These are phyloP conservation scores for Cladosporium sp. DNA, from an alignment of 2,329 filamentous ascomycete species.

Conservation along the genomic window DNA sequence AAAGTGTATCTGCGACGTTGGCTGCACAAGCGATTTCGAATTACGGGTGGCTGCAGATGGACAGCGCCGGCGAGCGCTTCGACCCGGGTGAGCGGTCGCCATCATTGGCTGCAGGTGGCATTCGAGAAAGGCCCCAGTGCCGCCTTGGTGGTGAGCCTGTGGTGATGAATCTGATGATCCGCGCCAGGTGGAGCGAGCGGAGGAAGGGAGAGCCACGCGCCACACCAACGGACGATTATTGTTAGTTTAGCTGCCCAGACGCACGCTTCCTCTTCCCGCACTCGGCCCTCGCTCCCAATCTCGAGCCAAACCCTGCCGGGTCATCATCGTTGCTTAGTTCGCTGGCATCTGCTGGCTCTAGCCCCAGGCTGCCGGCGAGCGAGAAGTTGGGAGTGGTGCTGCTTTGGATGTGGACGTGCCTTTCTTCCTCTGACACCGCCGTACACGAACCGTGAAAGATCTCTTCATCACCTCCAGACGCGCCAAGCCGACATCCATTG, in stretches of 20 bases:
- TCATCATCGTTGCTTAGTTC: slow-evolving; percentile 13
- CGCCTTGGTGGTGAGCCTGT: neutral
- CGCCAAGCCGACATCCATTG: slow-evolving; percentile 13
- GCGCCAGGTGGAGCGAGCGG: slow-evolving; percentile 7
- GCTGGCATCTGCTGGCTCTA: slow-evolving; percentile 12
- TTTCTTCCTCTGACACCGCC: slow-evolving; percentile 10
- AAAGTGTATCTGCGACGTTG: slow-evolving; percentile 9
- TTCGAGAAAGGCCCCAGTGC: slow-evolving; percentile 5
- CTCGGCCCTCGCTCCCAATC: slow-evolving; percentile 12
- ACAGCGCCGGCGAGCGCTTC: neutral
- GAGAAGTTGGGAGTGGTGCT: slow-evolving; percentile 12
- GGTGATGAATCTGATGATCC: too few relatives aligned
- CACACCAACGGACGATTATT: slow-evolving; percentile 10
- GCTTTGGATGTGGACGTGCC: slow-evolving; percentile 10
- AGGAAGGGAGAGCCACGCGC: slow-evolving; percentile 7
- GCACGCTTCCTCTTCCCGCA: slow-evolving; percentile 13
- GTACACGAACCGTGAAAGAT: slow-evolving; percentile 3
- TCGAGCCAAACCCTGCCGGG: slow-evolving; percentile 1
- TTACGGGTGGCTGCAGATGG: slow-evolving; percentile 7
- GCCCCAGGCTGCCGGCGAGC: slow-evolving; percentile 12
- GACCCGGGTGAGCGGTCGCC: neutral
- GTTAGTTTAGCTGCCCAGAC: slow-evolving; percentile 11
- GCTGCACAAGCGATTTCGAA: slow-evolving; percentile 13
- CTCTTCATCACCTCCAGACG: neutral
- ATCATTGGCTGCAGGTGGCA: neutral